These are phyloP conservation scores for Trametes maxima DNA, from an alignment of 768 basidiomycete species.

Conservation along the genomic window DNA sequence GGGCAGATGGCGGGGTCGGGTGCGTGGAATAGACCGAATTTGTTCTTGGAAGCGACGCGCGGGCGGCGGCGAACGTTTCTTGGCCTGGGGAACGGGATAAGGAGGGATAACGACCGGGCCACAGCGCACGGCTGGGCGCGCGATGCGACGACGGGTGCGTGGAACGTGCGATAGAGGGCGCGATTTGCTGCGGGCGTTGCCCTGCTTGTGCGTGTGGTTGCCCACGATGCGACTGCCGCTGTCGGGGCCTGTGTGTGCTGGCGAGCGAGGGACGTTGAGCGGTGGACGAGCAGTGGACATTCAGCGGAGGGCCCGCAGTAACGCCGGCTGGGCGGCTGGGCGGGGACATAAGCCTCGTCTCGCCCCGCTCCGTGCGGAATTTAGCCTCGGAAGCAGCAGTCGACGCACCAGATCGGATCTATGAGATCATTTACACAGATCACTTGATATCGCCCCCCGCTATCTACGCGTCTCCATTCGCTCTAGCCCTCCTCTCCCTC, in stretches of 20 bases:
- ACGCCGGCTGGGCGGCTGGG: slow-evolving; percentile 28
- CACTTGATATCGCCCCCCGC: slow-evolving; percentile 21
- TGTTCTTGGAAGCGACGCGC: slow-evolving; percentile 7
- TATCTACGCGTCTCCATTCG: slow-evolving; percentile 20
- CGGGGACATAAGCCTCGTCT: slow-evolving; percentile 13
- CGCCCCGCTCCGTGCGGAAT: slow-evolving; percentile 15
- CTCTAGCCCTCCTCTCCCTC: slow-evolving; percentile 8
- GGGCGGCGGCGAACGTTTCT: neutral
- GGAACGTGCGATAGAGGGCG: slow-evolving; percentile 6
- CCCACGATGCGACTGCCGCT: neutral
- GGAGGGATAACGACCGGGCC: slow-evolving; percentile 1
- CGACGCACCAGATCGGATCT: slow-evolving; percentile 6
- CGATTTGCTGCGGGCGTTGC: neutral
- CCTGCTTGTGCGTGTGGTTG: neutral
- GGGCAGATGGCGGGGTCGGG: neutral
- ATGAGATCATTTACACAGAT: slow-evolving; percentile 22
- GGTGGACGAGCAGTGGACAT: slow-evolving; percentile 29
- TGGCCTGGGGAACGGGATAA: slow-evolving; percentile 1
- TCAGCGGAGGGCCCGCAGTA: slow-evolving; percentile 38
- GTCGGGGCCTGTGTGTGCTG: neutral
- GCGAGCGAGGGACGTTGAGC: neutral
- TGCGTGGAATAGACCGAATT: slow-evolving; percentile 8
- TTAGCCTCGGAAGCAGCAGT: slow-evolving; percentile 13
- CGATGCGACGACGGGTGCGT: neutral
- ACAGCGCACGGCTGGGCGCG: slow-evolving; percentile 6